Evolutionary conservation across 2,329 filamentous ascomycete species (phyloP).

Genomic region (Hymenoscyphus occultus): DNA sequence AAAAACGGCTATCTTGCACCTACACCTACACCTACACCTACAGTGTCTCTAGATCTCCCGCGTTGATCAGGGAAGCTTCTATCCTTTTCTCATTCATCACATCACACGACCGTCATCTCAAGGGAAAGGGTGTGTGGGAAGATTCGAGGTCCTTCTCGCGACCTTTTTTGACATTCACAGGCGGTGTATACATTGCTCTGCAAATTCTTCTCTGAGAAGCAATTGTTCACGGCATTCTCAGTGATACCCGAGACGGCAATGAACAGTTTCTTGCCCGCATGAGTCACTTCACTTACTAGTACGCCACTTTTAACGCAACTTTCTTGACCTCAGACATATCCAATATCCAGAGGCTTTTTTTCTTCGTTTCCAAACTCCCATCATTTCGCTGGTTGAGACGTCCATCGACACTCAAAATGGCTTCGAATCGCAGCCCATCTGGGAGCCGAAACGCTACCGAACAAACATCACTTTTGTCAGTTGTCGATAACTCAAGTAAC

Average conservation of each 20-base stretch:
- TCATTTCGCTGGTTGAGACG: not conserved
- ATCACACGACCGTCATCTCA: not conserved
- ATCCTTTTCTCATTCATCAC: not conserved
- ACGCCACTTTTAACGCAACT: not conserved
- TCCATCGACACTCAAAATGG: conserved; percentile 1
- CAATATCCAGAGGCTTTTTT: not conserved
- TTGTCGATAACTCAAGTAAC: not conserved
- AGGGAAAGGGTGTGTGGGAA: too few relatives aligned
- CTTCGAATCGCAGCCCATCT: conserved; percentile 7
- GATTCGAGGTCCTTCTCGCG: too few relatives aligned
- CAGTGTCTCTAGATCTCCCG: not conserved
- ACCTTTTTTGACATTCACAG: too few relatives aligned
- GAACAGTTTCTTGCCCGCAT: not conserved
- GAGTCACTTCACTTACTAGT: conserved; percentile 1
- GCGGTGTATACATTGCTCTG: not conserved
- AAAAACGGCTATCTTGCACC: not conserved
- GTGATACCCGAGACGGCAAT: not conserved
- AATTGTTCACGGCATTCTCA: not conserved
- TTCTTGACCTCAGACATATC: not conserved
- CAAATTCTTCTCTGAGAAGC: not conserved
- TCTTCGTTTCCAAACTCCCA: not conserved
- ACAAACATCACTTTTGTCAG: conserved; percentile 20
- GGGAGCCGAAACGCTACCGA: conserved; percentile 14
- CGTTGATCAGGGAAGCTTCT: not conserved
- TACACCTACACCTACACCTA: too few relatives aligned